Base-by-base conservation (phyloP, 129 eudicot species). In the Scalesia atractyloides region DNA sequence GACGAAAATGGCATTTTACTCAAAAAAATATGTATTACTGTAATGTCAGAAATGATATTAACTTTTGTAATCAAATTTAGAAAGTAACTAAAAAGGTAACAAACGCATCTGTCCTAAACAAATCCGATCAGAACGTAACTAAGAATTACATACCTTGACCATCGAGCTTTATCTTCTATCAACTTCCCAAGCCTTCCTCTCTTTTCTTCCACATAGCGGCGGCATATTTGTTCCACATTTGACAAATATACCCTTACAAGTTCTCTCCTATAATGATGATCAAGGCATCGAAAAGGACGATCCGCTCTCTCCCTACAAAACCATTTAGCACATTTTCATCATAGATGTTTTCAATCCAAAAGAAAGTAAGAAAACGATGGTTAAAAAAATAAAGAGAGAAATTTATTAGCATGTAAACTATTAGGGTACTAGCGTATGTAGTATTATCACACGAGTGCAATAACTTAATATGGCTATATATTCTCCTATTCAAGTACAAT, bases 221-320 rank as follows among this genome's bases (percentile, higher is more conserved):
- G 91, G 73, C 96, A 95, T 58, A 85, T 95, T 82, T 95, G 99
- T 70, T 95, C 99, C 10, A 95, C 99, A 85, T 90, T 90, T 46
- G 97, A 84, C 79, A 88, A 76, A 83, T 95, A 90, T 48, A 90
- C 97, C 61, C 99, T 84, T n/a, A 90, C 91, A 60, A 95, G 94
- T 78, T 95, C 99, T 82, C 97, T 90, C 75, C 99, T 84, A 76
- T 95, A 95, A 64, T 84, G 91, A 82, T 85, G 80, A 65, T 91
- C 97, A 81, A 95, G 97, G 73, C 99, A 90, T 50, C 97, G 97
- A 49, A 95, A 90, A 3, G 96, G 99, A 1, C 99, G 87, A 48
- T 90, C 93, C 62, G 85, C 87, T 86, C 85, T 88, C 73, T 90
- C 97, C 91, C 99, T 95, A 63, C 69, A 79, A 73, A 75, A 48